Evolutionary conservation across 176 grass and related monocot genomes (phyloP), one percentile per base, ranked within the genome.

Genomic region (Ensete glaucum): DNA sequence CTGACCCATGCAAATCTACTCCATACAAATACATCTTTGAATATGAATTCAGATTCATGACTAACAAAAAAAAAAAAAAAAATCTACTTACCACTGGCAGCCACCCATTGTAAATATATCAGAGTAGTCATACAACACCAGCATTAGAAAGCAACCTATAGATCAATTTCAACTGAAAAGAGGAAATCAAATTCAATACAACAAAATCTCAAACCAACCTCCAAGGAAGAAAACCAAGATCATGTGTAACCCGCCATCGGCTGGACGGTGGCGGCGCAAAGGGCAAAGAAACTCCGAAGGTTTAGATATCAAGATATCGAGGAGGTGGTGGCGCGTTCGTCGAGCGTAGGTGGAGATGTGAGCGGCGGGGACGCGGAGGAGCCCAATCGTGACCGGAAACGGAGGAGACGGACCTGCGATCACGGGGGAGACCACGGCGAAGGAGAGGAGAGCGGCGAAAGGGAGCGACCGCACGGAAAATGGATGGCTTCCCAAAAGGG

Each of bases 101-200:
- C 90, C 82, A 69, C 94, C 94, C 1, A 98, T 90, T 70, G 80
- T 69, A 80, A 98, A 98, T 78, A 83, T 20, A 53, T 93, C 94
- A 0, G 94, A 98, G 84, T 75, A 21, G 53, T 51, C 49, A 53
- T 12, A 34, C 5, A 48, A 29, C 8, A 3, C 23, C 12, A 13
- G 24, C 65, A 68, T 34, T 5, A 13, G 7, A 23, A 19, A 23
- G 23, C 6, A 53, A 52, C 9, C 51, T 23, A 11, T 4, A 71
- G 9, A 50, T 23, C 15, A 53, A 34, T 15, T 52, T 2, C 15
- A 68, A 72, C 10, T 52, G 50, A 89, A 52, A 50, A 19, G 8
- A 22, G 53, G 12, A 50, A 53, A 1, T 52, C 48, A 25, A 50
- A n/a, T 72, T 21, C 2, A 52, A 53, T 72, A 6, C 22, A 23